Conservation (phyloP, 495 filamentous ascomycete genomes). For the Collariella sp. region DNA sequence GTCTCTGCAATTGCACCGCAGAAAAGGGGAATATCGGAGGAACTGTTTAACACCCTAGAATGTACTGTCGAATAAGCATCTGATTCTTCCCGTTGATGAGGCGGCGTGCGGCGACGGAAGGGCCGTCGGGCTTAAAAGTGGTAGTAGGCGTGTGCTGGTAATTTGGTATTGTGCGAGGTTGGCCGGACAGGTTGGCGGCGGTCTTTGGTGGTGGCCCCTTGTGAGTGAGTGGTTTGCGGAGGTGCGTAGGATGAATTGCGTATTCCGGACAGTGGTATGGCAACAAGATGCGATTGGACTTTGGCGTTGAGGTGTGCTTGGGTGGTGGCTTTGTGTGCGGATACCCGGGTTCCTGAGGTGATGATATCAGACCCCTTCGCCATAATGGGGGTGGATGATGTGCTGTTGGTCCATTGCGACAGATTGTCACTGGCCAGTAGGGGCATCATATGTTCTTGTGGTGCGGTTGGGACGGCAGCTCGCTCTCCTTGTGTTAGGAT, state of each 20-base stretch:
- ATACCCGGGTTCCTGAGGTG: background rate
- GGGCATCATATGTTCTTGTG: too few relatives aligned
- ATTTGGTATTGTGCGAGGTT: conserved; percentile 13
- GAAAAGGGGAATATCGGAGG: conserved; percentile 24
- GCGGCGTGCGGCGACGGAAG: conserved; percentile 21
- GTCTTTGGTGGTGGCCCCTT: too few relatives aligned
- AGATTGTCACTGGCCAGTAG: background rate
- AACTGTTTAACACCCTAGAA: conserved; percentile 28
- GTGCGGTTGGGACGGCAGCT: background rate
- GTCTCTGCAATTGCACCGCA: conserved; percentile 9
- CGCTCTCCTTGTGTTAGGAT: background rate
- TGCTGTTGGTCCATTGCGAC: background rate
- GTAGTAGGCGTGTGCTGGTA: conserved; percentile 18
- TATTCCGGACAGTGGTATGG: conserved; percentile 5
- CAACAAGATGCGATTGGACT: conserved; percentile 5
- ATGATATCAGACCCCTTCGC: background rate
- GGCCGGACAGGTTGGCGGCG: background rate
- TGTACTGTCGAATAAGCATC: conserved; percentile 33
- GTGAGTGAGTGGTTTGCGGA: conserved; percentile 17
- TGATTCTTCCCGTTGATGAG: conserved; percentile 28
- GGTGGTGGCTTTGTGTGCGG: conserved; percentile 3
- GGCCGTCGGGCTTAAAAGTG: conserved; percentile 9
- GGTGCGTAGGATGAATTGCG: conserved; percentile 8
- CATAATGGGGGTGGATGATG: background rate
- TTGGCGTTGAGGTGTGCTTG: conserved; percentile 8